These are phyloP conservation scores for Fusarium foetens DNA, from an alignment of 2,329 filamentous ascomycete genomes.

Conservation along the genomic window DNA sequence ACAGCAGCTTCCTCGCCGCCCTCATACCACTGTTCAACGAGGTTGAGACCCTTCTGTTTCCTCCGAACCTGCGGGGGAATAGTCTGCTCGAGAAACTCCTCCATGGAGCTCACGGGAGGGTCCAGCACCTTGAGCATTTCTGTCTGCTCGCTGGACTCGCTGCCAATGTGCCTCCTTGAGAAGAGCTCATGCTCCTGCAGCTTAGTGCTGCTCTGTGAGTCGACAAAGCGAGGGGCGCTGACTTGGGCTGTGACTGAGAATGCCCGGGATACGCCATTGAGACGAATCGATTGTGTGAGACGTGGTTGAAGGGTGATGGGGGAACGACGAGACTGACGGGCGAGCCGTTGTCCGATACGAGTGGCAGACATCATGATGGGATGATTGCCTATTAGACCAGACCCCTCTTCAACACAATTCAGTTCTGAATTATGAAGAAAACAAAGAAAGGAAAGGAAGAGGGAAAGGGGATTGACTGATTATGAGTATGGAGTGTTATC, in stretches of 20 bases:
- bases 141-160: constrained; percentile 71
- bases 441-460: not conserved
- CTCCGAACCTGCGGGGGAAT: constrained; percentile 76
- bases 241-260: constrained; percentile 32
- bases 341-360: constrained; percentile 43
- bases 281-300: constrained; percentile 26
- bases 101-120: constrained; percentile 77
- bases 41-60: constrained; percentile 41
- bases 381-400: constrained; percentile 17
- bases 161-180: constrained; percentile 86
- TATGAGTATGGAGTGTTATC: constrained; percentile 2
- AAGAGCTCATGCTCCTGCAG: constrained; percentile 59
- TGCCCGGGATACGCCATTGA: constrained; percentile 19
- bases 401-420: constrained; percentile 6
- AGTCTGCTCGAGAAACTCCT: constrained; percentile 86
- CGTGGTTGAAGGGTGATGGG: constrained; percentile 34
- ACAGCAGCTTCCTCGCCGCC: constrained; percentile 35
- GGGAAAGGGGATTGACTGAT: not conserved
- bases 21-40: constrained; percentile 46
- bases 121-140: constrained; percentile 84
- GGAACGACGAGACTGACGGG: constrained; percentile 39
- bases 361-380: constrained; percentile 42
- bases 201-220: constrained; percentile 32
- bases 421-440: constrained; percentile 8
- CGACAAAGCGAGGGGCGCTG: constrained; percentile 34